Evolutionary conservation across 2,329 filamentous ascomycete species (phyloP), one percentile per base, ranked within the genome.

Genomic region (Fusarium globosum): DNA sequence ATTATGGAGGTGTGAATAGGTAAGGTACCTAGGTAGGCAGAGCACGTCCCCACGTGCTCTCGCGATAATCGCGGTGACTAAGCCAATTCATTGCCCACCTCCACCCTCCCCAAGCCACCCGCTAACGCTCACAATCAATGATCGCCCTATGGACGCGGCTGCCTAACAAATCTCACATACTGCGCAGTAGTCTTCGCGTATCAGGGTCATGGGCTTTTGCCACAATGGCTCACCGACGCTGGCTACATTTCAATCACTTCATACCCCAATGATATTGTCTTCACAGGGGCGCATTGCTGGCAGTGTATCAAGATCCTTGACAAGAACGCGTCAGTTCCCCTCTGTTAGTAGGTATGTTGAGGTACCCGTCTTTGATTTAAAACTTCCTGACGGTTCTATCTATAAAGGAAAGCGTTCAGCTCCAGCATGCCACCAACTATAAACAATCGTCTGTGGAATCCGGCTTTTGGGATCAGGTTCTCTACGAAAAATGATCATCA

Each of bases 11-110:
- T 63, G 71, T 75, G 71, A 68, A 61, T 55, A 42, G 15, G 15
- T 36, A 16, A 36, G 39, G 39, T n/a, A n/a, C 39, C 30, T 30
- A 30, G 11, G 11, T 15, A 59, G 45, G 20, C 68, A 76, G 59
- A 69, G 65, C 78, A 79, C 76, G 75, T 66, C 71, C 57, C 77
- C 81, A 82, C 80, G 80, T 83, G 81, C 79, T 66, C 65, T 74
- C 78, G 79, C 74, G 79, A 66, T 64, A 23, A 38, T 36, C 20
- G 15, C 16, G 55, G 73, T 84, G 82, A 84, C 81, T 84, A 81
- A 84, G 79, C 76, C 43, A 16, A 36, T 16, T 41, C 7, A 21
- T 36, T 30, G 18, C 64, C 55, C 65, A 52, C 26, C 36, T 69
- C 65, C 59, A 43, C 59, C 51, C 36, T 42, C 63, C 41, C 30